These are phyloP conservation scores for Sarcodon aspratus DNA, from an alignment of 768 basidiomycete genomes.

Conservation along the genomic window DNA sequence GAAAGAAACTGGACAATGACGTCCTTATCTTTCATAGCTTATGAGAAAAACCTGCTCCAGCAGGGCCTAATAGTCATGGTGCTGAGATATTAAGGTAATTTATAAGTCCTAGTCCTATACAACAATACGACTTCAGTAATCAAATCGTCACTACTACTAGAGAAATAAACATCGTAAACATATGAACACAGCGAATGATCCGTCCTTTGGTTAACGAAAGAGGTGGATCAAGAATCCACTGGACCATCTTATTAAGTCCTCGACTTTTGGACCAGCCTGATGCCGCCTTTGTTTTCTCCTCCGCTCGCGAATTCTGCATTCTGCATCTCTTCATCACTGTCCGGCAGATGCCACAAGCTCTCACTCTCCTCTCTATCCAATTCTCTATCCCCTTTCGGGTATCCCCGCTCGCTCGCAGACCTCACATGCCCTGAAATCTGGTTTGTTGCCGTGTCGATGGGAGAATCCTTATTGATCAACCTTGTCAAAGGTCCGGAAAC, in stretches of 20 bases:
- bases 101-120: no score
- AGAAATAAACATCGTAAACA: no score
- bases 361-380: conserved; percentile 18
- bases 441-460: conserved; percentile 3
- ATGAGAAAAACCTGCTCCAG: no score
- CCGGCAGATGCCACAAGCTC: conserved; percentile 12
- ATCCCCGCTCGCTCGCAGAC: conserved; percentile 9
- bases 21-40: no score
- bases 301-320: background rate
- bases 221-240: background rate
- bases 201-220: background rate
- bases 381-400: conserved; percentile 12
- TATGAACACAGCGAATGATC: no score
- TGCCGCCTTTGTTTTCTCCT: background rate
- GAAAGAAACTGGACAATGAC: no score
- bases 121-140: no score
- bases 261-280: background rate
- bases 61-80: no score
- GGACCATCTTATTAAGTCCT: background rate
- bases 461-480: conserved; percentile 4
- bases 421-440: background rate
- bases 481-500: conserved; percentile 6
- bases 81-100: no score
- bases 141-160: no score
- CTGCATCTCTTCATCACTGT: conserved; percentile 4